A percentile compares a stretch with the other conserved stretches of the same genome.
Evolutionary conservation across 1,284 basidiomycete genomes (phyloP).

Genomic region (Uromyces viciae-fabae): DNA sequence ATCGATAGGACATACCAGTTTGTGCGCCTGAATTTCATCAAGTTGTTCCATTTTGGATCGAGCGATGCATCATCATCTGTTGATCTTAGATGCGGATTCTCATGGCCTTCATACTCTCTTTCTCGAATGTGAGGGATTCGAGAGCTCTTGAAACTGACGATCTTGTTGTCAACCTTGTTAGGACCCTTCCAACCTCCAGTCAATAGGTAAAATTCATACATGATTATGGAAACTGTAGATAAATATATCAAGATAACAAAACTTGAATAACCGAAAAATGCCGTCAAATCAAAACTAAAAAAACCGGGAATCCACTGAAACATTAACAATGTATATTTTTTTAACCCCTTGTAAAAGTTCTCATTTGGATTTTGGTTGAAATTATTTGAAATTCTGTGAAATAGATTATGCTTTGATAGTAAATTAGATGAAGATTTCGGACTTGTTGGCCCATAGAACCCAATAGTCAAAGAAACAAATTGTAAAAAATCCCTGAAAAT

Average conservation of each 20-base stretch:
- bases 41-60: constrained; percentile 10
- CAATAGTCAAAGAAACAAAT: constrained; percentile 4
- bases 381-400: not conserved
- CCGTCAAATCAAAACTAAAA: constrained; percentile 48
- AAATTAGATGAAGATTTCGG: not conserved
- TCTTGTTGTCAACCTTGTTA: not conserved
- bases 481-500: constrained; percentile 47
- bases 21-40: constrained; percentile 38
- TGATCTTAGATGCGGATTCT: constrained; percentile 43
- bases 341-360: constrained; percentile 30
- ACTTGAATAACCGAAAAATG: not conserved
- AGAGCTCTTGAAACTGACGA: not conserved
- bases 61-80: constrained; percentile 47
- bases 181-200: constrained; percentile 48
- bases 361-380: constrained; percentile 39
- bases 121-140: not conserved
- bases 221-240: constrained; percentile 29
- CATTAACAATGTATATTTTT: not conserved
- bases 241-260: constrained; percentile 49
- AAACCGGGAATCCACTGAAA: constrained; percentile 48
- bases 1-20: constrained; percentile 46
- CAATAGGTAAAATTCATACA: constrained; percentile 50
- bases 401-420: not conserved
- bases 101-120: constrained; percentile 14
- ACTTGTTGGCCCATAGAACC: not conserved